Base-by-base conservation (phyloP, 2,329 filamentous ascomycete species). In the Hypoxylon sp. region DNA sequence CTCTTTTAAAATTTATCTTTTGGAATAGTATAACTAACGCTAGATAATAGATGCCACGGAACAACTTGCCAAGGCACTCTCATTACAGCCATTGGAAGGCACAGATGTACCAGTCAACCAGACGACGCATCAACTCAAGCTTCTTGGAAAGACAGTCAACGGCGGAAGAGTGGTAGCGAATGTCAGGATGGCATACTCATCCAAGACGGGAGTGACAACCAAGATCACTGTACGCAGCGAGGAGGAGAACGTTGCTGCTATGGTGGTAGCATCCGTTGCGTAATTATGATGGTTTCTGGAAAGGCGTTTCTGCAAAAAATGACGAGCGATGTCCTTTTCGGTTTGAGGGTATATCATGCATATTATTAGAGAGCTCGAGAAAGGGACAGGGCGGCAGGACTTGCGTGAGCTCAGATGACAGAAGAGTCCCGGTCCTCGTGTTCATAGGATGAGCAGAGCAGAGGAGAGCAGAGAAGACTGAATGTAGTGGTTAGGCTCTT, bases 141-240 rank as follows among this genome's bases (percentile, higher is more conserved):
- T 99, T 36, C 92, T 98, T 79, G 96, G 96, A 78, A 98, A 98
- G 89, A 97, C 93, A 46, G 91, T 98, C 69, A 90, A 88, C 34
- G 96, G 95, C 36, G 96, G 96, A 72, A 91, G 91, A 76, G 95
- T 99, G 14, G 93, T 94, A 61, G 92, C 92, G 67, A 90, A 89
- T 72, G 89, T 98, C 71, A 89, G 94, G 81, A 97, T 99, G 94
- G 96, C 94, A 0, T 98, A 90, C 82, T 97, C 93, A 68, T 90
- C 92, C 75, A 97, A 97, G 86, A 91, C 91, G 53, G 96, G 96
- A 57, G 94, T 98, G 25, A 98, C 96, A 64, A 97, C 95, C 76
- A 98, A 98, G 88, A 93, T 99, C 74, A 92, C 91, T 57, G 93
- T 95, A 67, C 88, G 96, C 78, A 92, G 92, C 79, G 96, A 99